A percentile compares a stretch with the other conserved stretches of the same genome.
These are phyloP conservation scores for Candida chilensis DNA, from an alignment of 805 yeast species.

Conservation along the genomic window DNA sequence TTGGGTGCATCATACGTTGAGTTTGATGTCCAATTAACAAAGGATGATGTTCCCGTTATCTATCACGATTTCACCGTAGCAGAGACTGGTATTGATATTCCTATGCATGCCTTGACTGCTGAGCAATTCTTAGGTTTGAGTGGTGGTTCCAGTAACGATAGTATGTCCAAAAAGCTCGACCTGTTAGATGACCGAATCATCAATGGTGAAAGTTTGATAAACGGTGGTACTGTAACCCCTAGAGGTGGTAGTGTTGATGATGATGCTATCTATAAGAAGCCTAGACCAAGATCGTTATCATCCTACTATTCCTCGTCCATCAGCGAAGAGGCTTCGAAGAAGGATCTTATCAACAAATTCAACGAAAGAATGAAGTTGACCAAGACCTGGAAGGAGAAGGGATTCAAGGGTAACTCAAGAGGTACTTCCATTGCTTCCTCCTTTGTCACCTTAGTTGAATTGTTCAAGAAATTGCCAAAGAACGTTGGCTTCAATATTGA, in stretches of 20 bases:
- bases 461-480: constrained; percentile 72
- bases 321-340: constrained; percentile 3
- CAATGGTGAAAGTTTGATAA: constrained; percentile 8
- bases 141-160: constrained; percentile 3
- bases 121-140: constrained; percentile 75
- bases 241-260: constrained; percentile 13
- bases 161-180: constrained; percentile 5
- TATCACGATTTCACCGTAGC: constrained; percentile 94
- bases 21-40: constrained; percentile 92
- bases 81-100: constrained; percentile 92
- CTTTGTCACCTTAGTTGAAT: constrained; percentile 80
- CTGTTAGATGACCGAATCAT: neutral
- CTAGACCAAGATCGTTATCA: constrained; percentile 1
- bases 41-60: constrained; percentile 84
- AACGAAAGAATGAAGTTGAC: constrained; percentile 73
- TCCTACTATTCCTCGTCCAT: too few species aligned
- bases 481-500: constrained; percentile 91
- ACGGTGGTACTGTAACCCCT: constrained; percentile 11
- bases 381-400: constrained; percentile 78
- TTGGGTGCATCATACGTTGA: constrained; percentile 95
- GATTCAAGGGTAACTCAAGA: constrained; percentile 87
- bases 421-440: constrained; percentile 87
- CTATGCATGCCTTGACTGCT: constrained; percentile 85
- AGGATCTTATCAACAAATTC: constrained; percentile 27
- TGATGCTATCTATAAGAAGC: constrained; percentile 18